Evolutionary conservation across 2,329 filamentous ascomycete species (phyloP), one percentile per base, ranked within the genome.

Genomic region (Sclerotinia subarctica): DNA sequence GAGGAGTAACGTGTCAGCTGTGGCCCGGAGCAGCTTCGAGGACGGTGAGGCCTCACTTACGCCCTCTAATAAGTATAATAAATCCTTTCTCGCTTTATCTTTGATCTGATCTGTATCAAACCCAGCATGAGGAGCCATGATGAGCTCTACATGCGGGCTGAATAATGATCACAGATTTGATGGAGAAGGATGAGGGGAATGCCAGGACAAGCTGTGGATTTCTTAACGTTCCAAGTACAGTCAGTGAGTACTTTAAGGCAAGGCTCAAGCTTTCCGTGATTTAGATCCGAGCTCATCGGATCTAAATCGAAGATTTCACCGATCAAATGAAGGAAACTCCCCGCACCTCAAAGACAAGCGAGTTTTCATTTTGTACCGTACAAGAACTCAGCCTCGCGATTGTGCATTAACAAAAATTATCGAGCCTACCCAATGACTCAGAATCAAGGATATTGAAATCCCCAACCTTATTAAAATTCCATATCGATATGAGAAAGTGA

Each of bases 21-120:
- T 71, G 71, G 71, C 73, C 63, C 69, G 57, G 66, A 53, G 51
- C 64, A 64, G 54, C 51, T 54, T 29, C 46, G 58, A 46, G n/a
- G 69, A 70, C 72, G 71, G 72, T 69, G 69, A 67, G 70, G 65
- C 72, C 73, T 76, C 78, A 91, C 93, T 87, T 90, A 99, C 95
- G 80, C 91, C 90, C 86, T 98, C 94, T 70, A 99, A 90, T 74
- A 98, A 88, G 80, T 90, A 89, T 74, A 99, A 85, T 73, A 99
- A 84, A 78, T 97, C 93, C 79, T 93, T 93, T 70, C 93, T 90
- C 73, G 93, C 91, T 81, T 91, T 93, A 72, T 91, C 90, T 76
- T 86, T 88, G 78, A 95, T 88, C 77, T 93, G 88, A 74, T 91
- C 87, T 69, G 89, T 87, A 79, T 89, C 90, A 78, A 95, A 92